phyloP scores from a whole-genome alignment of 2,329 filamentous ascomycete species.

The Trichothecium sympodiale region DNA sequence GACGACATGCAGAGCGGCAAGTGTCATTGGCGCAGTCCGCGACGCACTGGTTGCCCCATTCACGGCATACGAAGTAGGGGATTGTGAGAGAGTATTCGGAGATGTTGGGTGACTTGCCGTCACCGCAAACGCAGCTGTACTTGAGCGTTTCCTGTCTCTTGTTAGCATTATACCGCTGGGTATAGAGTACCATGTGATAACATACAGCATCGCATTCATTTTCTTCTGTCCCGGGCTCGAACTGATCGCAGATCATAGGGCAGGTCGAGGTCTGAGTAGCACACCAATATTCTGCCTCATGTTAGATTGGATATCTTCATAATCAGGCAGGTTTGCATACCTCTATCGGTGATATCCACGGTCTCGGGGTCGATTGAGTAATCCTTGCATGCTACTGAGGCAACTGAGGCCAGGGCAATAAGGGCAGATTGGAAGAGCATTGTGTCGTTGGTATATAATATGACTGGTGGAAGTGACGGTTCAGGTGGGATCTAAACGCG shows the following conservation, averaged over 20 bases:
- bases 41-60: constrained; percentile 62
- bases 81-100: constrained; percentile 69
- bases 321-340: constrained; percentile 26
- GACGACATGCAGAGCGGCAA: constrained; percentile 36
- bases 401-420: constrained; percentile 43
- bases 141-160: constrained; percentile 39
- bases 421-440: constrained; percentile 47
- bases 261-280: constrained; percentile 49
- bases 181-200: neutral
- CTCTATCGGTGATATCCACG: constrained; percentile 40
- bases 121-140: constrained; percentile 64
- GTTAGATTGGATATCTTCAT: constrained; percentile 10
- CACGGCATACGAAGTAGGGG: constrained; percentile 64
- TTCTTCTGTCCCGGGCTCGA: constrained; percentile 33
- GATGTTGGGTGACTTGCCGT: constrained; percentile 57
- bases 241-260: constrained; percentile 61
- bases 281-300: constrained; percentile 52
- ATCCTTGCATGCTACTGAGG: constrained; percentile 41
- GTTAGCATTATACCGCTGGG: constrained; percentile 1
- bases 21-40: constrained; percentile 54
- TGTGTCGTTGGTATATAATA: constrained; percentile 7
- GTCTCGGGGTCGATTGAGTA: constrained; percentile 51
- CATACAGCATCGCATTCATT: constrained; percentile 61
- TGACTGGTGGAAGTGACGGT: too few relatives aligned
- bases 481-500: too few relatives aligned